Conservation (phyloP, 2,329 filamentous ascomycete species). For the Ophiobolus disseminans region DNA sequence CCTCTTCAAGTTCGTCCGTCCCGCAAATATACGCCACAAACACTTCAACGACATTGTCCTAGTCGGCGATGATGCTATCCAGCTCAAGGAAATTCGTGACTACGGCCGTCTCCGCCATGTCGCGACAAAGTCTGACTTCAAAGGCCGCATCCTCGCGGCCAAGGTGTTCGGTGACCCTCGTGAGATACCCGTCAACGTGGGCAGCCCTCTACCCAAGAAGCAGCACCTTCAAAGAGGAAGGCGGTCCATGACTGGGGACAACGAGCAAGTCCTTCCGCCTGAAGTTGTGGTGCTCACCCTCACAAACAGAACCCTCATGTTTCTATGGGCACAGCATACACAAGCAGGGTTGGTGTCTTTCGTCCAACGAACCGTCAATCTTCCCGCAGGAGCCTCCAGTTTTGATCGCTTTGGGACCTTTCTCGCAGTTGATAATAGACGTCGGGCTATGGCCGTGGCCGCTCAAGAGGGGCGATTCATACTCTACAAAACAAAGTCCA, state of each 20-base stretch:
- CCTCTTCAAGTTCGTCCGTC: conserved; percentile 76
- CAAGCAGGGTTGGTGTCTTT: conserved; percentile 64
- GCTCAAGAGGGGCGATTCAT: conserved; percentile 74
- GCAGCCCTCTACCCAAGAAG: conserved; percentile 25
- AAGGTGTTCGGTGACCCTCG: conserved; percentile 69
- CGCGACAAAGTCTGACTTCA: conserved; percentile 80
- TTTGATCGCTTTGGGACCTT: conserved; percentile 66
- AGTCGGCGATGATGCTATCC: conserved; percentile 80
- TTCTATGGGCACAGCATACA: conserved; percentile 69
- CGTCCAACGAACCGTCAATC: conserved; percentile 63
- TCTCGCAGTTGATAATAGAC: conserved; percentile 79
- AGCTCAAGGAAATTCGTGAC: conserved; percentile 75
- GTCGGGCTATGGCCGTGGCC: conserved; percentile 69
- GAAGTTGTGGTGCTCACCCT: conserved; percentile 81
- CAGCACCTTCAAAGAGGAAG: conserved; percentile 18
- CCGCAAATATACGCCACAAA: conserved; percentile 75
- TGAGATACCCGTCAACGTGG: conserved; percentile 26
- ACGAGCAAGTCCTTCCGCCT: conserved; percentile 61
- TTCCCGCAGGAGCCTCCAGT: conserved; percentile 63
- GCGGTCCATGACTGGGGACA: conserved; percentile 27
- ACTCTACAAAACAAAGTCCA: conserved; percentile 71
- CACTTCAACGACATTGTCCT: conserved; percentile 83
- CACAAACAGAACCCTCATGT: conserved; percentile 74
- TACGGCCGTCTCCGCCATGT: conserved; percentile 77
- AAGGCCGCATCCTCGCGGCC: conserved; percentile 78